Evolutionary conservation across 2,329 filamentous ascomycete species (phyloP).

Genomic region (Colletotrichum lentis): DNA sequence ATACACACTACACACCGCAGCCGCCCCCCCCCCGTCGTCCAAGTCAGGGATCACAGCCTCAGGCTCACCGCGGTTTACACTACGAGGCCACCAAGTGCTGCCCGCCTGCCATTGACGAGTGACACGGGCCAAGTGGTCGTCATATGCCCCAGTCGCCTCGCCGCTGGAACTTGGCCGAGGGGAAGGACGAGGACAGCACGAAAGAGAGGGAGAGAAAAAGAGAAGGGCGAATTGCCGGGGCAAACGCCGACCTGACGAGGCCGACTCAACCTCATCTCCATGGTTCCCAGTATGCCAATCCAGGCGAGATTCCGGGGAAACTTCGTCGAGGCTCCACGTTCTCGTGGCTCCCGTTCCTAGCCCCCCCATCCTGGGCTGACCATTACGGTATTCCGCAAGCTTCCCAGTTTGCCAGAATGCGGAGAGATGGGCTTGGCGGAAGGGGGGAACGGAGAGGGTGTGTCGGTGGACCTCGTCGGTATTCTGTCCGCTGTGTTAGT

Average conservation of each 20-base stretch:
- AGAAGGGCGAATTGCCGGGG: neutral
- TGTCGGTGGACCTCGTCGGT: conserved; percentile 21
- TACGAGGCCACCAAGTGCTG: conserved; percentile 1
- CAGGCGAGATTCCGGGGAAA: conserved; percentile 35
- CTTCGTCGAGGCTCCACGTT: conserved; percentile 32
- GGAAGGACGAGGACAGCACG: neutral
- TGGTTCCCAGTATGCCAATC: neutral
- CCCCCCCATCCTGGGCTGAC: conserved; percentile 6
- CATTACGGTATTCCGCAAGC: conserved; percentile 15
- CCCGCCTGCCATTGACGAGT: neutral
- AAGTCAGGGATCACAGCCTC: conserved; percentile 27
- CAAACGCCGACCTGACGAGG: conserved; percentile 21
- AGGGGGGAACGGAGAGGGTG: too few relatives aligned
- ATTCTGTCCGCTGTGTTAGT: conserved; percentile 26
- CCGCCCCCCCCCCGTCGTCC: neutral
- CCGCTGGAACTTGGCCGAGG: conserved; percentile 30
- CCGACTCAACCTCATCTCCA: neutral
- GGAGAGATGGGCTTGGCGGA: conserved; percentile 30
- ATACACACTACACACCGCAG: conserved; percentile 3
- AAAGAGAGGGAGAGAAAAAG: neutral
- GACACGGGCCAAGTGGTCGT: conserved; percentile 5
- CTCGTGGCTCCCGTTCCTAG: neutral
- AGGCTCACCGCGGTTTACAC: neutral
- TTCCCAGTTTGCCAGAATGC: conserved; percentile 19
- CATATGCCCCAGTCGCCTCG: conserved; percentile 14